A percentile compares a stretch with the other conserved stretches of the same genome.
Conservation (phyloP, 345 rosid genomes). For the Excoecaria cochinchinensis region DNA sequence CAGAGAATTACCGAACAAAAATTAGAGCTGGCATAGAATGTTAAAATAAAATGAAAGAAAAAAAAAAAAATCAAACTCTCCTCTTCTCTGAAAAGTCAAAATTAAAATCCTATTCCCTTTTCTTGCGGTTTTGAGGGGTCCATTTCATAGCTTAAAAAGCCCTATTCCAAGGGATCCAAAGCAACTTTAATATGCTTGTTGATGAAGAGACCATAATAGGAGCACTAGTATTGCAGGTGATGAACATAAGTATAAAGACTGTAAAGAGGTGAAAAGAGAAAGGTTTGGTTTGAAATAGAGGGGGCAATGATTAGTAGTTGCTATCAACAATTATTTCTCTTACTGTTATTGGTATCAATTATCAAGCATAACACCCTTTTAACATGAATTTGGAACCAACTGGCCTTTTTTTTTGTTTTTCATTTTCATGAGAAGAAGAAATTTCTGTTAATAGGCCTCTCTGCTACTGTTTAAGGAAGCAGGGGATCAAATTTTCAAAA, state of each 20-base stretch:
- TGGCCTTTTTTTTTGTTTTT: not conserved
- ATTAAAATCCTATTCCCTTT: not conserved
- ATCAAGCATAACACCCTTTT: not conserved
- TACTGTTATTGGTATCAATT: not conserved
- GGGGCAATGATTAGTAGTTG: not conserved
- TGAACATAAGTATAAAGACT: no score
- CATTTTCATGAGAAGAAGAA: no score
- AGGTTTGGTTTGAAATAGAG: not conserved
- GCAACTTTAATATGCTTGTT: not conserved
- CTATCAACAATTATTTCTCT: not conserved
- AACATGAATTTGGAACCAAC: not conserved
- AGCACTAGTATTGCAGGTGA: not conserved
- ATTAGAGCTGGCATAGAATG: not conserved
- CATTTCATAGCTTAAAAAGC: slow-evolving; percentile 4
- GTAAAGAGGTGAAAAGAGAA: not conserved
- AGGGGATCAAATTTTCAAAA: no score
- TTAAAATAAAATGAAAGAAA: not conserved
- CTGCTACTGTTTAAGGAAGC: no score
- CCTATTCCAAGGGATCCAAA: slow-evolving; percentile 12
- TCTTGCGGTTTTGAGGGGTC: not conserved
- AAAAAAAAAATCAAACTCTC: not conserved
- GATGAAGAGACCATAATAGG: not conserved
- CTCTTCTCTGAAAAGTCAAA: not conserved
- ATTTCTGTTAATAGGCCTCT: no score
- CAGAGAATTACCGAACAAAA: not conserved